phyloP scores from a whole-genome alignment of 2,329 filamentous ascomycete genomes.

The Alternaria alternata region DNA sequence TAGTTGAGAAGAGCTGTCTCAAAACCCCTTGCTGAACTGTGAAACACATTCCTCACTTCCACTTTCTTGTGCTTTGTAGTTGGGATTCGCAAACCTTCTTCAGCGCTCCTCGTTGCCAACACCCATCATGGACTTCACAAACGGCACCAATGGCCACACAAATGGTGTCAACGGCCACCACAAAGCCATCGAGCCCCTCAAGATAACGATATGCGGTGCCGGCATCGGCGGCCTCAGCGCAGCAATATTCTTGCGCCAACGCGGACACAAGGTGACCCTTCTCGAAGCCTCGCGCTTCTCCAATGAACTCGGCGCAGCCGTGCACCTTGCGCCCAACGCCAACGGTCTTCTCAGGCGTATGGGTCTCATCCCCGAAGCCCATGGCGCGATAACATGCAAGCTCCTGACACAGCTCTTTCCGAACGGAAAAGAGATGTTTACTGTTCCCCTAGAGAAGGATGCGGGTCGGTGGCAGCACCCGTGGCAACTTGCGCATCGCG shows the following conservation, averaged over 20 bases:
- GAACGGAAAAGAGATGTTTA: constrained; percentile 47
- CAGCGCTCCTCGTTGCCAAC: not conserved
- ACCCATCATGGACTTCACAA: constrained; percentile 29
- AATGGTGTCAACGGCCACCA: constrained; percentile 4
- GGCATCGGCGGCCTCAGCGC: constrained; percentile 64
- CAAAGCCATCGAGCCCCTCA: constrained; percentile 41
- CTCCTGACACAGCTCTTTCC: constrained; percentile 51
- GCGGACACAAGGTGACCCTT: constrained; percentile 38
- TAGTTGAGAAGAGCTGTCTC: not conserved
- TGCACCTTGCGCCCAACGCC: constrained; percentile 69
- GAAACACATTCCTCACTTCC: not conserved
- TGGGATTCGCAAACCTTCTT: not conserved
- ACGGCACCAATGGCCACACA: constrained; percentile 2
- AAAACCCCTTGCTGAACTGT: not conserved
- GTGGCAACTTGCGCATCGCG: constrained; percentile 64
- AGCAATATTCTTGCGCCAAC: constrained; percentile 61
- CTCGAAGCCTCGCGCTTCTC: constrained; percentile 61
- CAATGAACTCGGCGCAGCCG: constrained; percentile 66
- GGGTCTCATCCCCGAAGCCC: constrained; percentile 53
- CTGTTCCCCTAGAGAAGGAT: constrained; percentile 47
- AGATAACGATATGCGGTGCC: constrained; percentile 51
- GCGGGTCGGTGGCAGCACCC: constrained; percentile 61
- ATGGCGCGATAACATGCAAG: constrained; percentile 46
- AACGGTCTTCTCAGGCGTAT: constrained; percentile 63
- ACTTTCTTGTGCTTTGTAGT: not conserved